Percentiles rank a stretch among this genome's conserved stretches.
Evolutionary conservation across 2,329 filamentous ascomycete genomes (phyloP).

Genomic region (Ilyonectria sp.): DNA sequence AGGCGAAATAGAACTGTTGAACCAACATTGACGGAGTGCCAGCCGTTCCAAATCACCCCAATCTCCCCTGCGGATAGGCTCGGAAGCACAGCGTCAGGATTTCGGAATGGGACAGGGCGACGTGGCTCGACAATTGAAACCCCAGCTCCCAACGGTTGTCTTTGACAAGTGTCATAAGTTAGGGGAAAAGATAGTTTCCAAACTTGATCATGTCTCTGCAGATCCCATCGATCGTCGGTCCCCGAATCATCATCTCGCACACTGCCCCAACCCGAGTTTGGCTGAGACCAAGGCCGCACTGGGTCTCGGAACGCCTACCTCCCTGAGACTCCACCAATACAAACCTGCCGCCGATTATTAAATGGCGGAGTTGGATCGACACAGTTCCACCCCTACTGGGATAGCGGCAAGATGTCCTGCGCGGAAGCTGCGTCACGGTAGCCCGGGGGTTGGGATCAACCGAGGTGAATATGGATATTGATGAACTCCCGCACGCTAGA

Average conservation of each 20-base stretch:
- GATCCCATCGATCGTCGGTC: conserved; percentile 16
- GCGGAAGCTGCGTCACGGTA: conserved; percentile 21
- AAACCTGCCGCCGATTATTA: neutral
- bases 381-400: neutral
- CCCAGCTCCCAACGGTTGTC: neutral
- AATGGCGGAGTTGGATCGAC: conserved; percentile 12
- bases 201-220: neutral
- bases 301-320: conserved; percentile 13
- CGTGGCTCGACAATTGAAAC: neutral
- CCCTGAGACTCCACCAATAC: conserved; percentile 15
- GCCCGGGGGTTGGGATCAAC: neutral
- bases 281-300: conserved; percentile 17
- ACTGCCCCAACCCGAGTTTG: conserved; percentile 3
- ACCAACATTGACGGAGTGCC: neutral
- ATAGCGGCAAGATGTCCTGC: conserved; percentile 5
- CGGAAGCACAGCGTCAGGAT: conserved; percentile 1
- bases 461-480: neutral
- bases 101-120: neutral
- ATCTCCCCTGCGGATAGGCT: neutral
- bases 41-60: conserved; percentile 7
- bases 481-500: neutral
- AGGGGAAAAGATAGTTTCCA: neutral
- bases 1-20: neutral
- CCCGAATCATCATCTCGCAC: conserved; percentile 13
- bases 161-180: conserved; percentile 7